Percentiles rank a stretch among this genome's conserved stretches.
Evolutionary conservation across 352 stramenopile genomes (phyloP).

Genomic region (Phytophthora boehmeriae): DNA sequence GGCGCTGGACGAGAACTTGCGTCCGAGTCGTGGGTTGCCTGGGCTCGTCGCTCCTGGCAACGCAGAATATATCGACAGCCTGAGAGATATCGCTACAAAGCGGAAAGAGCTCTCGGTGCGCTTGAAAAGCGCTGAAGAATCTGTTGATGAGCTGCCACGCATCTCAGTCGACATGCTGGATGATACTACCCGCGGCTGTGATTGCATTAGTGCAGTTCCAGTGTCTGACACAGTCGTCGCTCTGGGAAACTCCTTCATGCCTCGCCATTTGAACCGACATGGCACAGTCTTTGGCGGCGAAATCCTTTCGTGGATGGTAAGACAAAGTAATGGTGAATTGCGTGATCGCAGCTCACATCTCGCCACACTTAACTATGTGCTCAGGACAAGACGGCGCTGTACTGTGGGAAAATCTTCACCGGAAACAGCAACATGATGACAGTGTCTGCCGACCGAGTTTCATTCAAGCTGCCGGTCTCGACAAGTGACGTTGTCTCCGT

Average conservation of each 20-base stretch:
- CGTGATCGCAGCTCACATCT: no score
- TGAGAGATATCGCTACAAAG: slow-evolving; percentile 22
- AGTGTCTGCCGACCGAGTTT: slow-evolving; percentile 47
- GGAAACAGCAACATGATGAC: slow-evolving; percentile 66
- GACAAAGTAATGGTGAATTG: no score
- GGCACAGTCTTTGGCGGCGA: slow-evolving; percentile 63
- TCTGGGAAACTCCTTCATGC: slow-evolving; percentile 53
- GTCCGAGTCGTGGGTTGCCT: slow-evolving; percentile 28
- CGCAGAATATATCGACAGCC: slow-evolving; percentile 9
- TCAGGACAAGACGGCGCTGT: slow-evolving; percentile 58
- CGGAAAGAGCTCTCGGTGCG: slow-evolving; percentile 32
- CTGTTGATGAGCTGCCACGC: slow-evolving; percentile 28
- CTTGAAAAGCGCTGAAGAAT: slow-evolving; percentile 31
- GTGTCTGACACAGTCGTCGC: slow-evolving; percentile 55
- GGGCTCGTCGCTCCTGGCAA: slow-evolving; percentile 29
- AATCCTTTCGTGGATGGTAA: slow-evolving; percentile 55
- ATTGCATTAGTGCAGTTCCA: slow-evolving; percentile 5
- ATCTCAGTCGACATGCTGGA: slow-evolving; percentile 24
- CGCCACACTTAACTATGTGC: background rate
- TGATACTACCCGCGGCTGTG: background rate
- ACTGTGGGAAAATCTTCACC: slow-evolving; percentile 60
- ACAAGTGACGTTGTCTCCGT: slow-evolving; percentile 53
- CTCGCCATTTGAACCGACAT: slow-evolving; percentile 56
- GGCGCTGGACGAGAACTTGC: slow-evolving; percentile 41
- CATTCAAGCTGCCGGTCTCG: slow-evolving; percentile 55